Conservation (phyloP, 176 grass and related monocot genomes). For the Zizania latifolia region DNA sequence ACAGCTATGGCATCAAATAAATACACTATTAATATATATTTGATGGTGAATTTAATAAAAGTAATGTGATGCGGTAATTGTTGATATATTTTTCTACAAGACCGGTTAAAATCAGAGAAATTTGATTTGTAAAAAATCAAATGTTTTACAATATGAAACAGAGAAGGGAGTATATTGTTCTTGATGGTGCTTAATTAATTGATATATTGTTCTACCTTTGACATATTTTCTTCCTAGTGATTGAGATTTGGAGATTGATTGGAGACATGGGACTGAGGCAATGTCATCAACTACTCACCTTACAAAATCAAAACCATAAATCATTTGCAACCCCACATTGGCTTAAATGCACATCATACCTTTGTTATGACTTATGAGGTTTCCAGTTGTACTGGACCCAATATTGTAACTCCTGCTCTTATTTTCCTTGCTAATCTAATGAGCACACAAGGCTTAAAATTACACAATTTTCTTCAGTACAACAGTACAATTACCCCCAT, state of each 20-base stretch:
- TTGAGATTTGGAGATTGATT: neutral
- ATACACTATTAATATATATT: too few relatives aligned
- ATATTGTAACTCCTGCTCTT: neutral
- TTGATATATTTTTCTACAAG: too few relatives aligned
- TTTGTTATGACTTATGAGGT: slow-evolving; percentile 7
- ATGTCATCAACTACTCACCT: neutral
- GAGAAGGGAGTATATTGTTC: too few relatives aligned
- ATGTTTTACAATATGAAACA: too few relatives aligned
- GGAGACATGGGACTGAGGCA: neutral
- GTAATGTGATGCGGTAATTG: too few relatives aligned
- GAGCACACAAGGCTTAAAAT: neutral
- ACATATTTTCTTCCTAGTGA: neutral
- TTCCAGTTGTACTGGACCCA: neutral
- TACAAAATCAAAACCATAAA: slow-evolving; percentile 22
- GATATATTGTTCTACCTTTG: neutral
- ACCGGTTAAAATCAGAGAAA: too few relatives aligned
- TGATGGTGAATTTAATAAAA: too few relatives aligned
- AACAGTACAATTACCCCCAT: neutral
- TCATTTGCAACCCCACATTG: neutral
- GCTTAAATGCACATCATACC: slow-evolving; percentile 15
- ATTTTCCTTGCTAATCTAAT: neutral
- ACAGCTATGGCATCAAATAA: too few relatives aligned
- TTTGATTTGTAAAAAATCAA: too few relatives aligned
- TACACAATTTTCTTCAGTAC: neutral
- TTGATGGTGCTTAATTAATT: too few relatives aligned